phyloP scores from a whole-genome alignment of 1,284 basidiomycete species.

The Malassezia caprae region DNA sequence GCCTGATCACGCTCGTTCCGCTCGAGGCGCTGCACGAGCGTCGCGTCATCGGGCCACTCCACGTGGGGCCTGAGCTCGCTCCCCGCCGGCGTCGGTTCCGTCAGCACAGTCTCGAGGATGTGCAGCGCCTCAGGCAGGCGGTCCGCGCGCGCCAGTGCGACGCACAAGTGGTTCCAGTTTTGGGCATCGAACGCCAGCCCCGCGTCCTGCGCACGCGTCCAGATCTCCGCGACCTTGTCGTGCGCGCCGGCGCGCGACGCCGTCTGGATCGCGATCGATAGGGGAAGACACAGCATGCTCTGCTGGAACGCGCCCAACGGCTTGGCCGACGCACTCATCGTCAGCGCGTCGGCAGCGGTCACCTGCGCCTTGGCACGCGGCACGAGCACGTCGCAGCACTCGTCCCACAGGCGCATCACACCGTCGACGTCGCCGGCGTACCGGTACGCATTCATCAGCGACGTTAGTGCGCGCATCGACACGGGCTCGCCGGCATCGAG shows the following conservation, averaged over 20 bases:
- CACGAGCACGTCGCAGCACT: conserved; percentile 55
- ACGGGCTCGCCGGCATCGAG: conserved; percentile 54
- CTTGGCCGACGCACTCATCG: background rate
- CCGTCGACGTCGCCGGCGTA: conserved; percentile 56
- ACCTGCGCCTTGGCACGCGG: background rate
- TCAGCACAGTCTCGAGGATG: conserved; percentile 66
- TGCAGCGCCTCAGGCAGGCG: conserved; percentile 71
- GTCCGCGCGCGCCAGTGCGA: conserved; percentile 67
- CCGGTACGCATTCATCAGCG: conserved; percentile 68
- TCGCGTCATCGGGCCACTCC: background rate
- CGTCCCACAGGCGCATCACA: conserved; percentile 61
- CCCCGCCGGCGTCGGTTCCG: conserved; percentile 10
- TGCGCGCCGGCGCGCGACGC: conserved; percentile 53
- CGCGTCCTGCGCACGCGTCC: conserved; percentile 59
- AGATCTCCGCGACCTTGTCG: conserved; percentile 59
- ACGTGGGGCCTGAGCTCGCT: background rate
- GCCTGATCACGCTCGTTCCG: background rate
- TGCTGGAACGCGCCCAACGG: conserved; percentile 34
- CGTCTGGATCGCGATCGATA: conserved; percentile 74
- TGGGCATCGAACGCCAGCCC: conserved; percentile 77
- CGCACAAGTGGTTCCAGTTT: conserved; percentile 81
- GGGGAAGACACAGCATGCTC: conserved; percentile 63
- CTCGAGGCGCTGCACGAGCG: background rate
- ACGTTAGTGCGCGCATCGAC: conserved; percentile 58
- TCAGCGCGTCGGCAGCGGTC: conserved; percentile 1